These are phyloP conservation scores for Stagonosporopsis chrysanthemi DNA, from an alignment of 2,329 filamentous ascomycete genomes.

Conservation along the genomic window DNA sequence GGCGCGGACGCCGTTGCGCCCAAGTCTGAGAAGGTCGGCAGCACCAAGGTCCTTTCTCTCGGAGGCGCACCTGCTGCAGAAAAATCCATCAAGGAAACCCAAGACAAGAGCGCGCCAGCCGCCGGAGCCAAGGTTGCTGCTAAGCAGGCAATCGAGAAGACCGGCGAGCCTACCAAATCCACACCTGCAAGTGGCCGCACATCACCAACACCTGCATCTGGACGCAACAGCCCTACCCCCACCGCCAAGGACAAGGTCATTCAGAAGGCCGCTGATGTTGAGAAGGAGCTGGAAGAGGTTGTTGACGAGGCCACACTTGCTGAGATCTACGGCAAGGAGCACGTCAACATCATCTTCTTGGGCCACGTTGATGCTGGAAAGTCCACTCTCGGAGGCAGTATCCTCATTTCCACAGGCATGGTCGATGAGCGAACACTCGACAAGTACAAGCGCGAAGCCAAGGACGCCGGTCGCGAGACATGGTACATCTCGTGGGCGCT, in stretches of 20 bases:
- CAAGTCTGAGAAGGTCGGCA: conserved; percentile 61
- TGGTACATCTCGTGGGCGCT: conserved; percentile 99
- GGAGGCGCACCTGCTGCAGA: conserved; percentile 62
- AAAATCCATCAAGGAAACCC: conserved; percentile 58
- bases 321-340: conserved; percentile 95
- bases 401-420: conserved; percentile 94
- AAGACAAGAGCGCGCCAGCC: conserved; percentile 60
- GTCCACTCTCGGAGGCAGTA: conserved; percentile 91
- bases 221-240: conserved; percentile 78
- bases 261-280: conserved; percentile 81
- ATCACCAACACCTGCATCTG: conserved; percentile 82
- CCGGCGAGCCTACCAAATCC: conserved; percentile 69
- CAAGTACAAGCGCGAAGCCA: conserved; percentile 89
- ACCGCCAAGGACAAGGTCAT: conserved; percentile 64
- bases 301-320: conserved; percentile 85
- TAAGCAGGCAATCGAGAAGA: conserved; percentile 90
- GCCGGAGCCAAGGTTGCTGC: conserved; percentile 86
- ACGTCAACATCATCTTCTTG: conserved; percentile 96
- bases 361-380: conserved; percentile 99
- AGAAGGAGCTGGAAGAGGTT: conserved; percentile 80
- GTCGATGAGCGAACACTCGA: conserved; percentile 99
- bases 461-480: conserved; percentile 93
- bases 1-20: conserved; percentile 62
- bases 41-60: conserved; percentile 78
- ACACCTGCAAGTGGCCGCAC: conserved; percentile 69